These are phyloP conservation scores for Chlorophyllum brunneum DNA, from an alignment of 768 basidiomycete species.

Conservation along the genomic window DNA sequence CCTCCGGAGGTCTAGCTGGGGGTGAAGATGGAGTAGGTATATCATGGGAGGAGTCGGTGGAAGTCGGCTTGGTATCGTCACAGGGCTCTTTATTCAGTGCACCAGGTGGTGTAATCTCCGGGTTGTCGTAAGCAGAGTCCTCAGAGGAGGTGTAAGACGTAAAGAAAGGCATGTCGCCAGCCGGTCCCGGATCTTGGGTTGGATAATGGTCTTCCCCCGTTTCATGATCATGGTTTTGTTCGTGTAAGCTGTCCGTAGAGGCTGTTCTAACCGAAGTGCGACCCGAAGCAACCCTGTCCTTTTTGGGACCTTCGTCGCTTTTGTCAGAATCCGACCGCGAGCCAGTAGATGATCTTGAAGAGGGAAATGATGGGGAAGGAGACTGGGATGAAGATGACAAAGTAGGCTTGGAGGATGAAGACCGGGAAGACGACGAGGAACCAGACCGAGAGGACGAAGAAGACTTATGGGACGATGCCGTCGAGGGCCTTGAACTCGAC, in stretches of 20 bases:
- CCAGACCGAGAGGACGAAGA: constrained; percentile 11
- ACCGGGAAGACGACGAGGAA: constrained; percentile 6
- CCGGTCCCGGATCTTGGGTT: neutral
- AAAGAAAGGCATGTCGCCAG: neutral
- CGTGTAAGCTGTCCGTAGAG: neutral
- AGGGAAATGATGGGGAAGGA: constrained; percentile 8
- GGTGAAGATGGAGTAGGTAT: neutral
- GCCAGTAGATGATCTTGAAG: neutral
- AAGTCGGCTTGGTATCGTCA: neutral
- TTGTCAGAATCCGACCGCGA: constrained; percentile 4
- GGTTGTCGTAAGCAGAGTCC: constrained; percentile 2
- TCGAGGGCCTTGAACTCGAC: neutral
- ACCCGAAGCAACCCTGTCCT: neutral
- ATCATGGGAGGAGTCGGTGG: neutral
- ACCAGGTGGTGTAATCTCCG: neutral
- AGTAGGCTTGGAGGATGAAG: constrained; percentile 4
- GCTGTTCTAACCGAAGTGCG: neutral
- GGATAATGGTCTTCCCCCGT: neutral
- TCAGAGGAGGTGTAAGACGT: constrained; percentile 2
- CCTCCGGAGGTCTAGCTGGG: neutral
- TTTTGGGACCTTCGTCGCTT: neutral
- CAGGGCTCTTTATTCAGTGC: neutral
- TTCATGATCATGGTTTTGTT: neutral
- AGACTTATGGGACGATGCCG: constrained; percentile 5
- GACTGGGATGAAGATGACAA: constrained; percentile 11